These are phyloP conservation scores for Craspedostauros australis DNA, from an alignment of 108 stramenopile species.

Conservation along the genomic window DNA sequence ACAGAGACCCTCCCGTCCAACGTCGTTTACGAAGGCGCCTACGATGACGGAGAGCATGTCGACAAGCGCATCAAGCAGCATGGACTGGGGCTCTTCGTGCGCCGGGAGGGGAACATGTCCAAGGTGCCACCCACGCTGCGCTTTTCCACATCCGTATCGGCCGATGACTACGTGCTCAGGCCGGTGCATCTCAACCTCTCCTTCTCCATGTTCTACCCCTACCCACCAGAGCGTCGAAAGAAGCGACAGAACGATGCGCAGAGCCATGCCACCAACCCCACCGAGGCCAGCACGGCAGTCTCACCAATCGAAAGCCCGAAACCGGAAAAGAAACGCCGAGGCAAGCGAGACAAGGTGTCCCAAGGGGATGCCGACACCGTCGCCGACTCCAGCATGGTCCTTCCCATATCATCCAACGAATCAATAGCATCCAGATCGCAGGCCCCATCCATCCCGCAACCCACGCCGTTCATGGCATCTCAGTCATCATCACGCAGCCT, in stretches of 20 bases:
- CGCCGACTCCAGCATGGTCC: too few relatives aligned
- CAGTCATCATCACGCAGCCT: too few relatives aligned
- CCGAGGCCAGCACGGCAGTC: background rate
- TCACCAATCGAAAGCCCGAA: slow-evolving; percentile 5
- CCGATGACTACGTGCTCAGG: slow-evolving; percentile 41
- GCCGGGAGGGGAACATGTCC: slow-evolving; percentile 19
- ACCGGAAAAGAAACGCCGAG: slow-evolving; percentile 38
- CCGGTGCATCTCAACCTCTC: slow-evolving; percentile 26
- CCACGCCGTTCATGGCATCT: too few relatives aligned
- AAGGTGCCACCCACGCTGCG: slow-evolving; percentile 17
- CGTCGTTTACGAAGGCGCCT: slow-evolving; percentile 9
- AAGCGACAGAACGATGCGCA: slow-evolving; percentile 1
- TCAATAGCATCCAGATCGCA: too few relatives aligned
- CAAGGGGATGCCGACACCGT: background rate
- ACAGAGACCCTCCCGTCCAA: slow-evolving; percentile 6
- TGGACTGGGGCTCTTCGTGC: slow-evolving; percentile 35
- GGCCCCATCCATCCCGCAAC: too few relatives aligned
- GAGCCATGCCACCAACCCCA: slow-evolving; percentile 11
- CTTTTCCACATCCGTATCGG: slow-evolving; percentile 23
- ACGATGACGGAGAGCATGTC: slow-evolving; percentile 38
- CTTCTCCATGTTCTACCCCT: slow-evolving; percentile 39
- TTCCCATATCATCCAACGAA: too few relatives aligned
- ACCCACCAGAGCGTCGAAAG: slow-evolving; percentile 31
- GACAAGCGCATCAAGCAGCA: slow-evolving; percentile 29
- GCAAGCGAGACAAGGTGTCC: slow-evolving; percentile 54